Percentiles rank a stretch among this genome's conserved stretches.
These are phyloP conservation scores for Boletus coccyginus DNA, from an alignment of 768 basidiomycete genomes.

Conservation along the genomic window DNA sequence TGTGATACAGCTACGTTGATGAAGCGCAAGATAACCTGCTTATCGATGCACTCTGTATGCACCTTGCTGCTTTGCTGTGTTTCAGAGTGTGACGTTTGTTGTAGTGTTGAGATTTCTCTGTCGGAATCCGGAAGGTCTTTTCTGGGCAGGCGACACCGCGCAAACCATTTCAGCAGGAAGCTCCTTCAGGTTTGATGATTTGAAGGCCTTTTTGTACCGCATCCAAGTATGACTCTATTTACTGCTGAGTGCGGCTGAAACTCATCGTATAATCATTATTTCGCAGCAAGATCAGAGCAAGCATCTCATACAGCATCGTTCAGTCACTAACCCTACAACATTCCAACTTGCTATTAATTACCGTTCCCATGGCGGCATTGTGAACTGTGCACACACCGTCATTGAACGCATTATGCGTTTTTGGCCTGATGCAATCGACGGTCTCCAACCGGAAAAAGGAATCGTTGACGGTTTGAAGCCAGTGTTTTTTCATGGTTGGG, in stretches of 20 bases:
- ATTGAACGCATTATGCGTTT: constrained; percentile 59
- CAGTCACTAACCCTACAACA: constrained; percentile 29
- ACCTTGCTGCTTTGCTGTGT: not conserved
- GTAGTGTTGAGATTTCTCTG: constrained; percentile 64
- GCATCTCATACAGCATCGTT: constrained; percentile 8
- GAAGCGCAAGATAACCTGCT: constrained; percentile 73
- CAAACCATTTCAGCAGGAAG: constrained; percentile 76
- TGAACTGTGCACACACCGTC: constrained; percentile 65
- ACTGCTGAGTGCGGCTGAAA: not conserved
- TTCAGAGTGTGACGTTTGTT: constrained; percentile 4
- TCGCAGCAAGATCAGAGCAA: constrained; percentile 21
- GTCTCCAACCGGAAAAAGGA: constrained; percentile 52
- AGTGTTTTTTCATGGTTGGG: constrained; percentile 52
- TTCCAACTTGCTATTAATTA: constrained; percentile 68
- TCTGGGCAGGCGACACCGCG: constrained; percentile 81
- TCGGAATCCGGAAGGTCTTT: constrained; percentile 60
- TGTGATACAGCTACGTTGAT: constrained; percentile 53
- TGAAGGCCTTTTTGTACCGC: constrained; percentile 65
- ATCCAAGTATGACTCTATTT: constrained; percentile 45
- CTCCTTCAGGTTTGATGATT: constrained; percentile 66
- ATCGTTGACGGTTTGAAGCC: constrained; percentile 54
- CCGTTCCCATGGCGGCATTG: constrained; percentile 70
- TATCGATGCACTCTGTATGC: constrained; percentile 57
- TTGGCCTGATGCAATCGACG: constrained; percentile 66
- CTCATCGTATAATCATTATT: not conserved